These are phyloP conservation scores for Pelargonium myrrhifolium DNA, from an alignment of 441 rosid genomes.

Conservation along the genomic window DNA sequence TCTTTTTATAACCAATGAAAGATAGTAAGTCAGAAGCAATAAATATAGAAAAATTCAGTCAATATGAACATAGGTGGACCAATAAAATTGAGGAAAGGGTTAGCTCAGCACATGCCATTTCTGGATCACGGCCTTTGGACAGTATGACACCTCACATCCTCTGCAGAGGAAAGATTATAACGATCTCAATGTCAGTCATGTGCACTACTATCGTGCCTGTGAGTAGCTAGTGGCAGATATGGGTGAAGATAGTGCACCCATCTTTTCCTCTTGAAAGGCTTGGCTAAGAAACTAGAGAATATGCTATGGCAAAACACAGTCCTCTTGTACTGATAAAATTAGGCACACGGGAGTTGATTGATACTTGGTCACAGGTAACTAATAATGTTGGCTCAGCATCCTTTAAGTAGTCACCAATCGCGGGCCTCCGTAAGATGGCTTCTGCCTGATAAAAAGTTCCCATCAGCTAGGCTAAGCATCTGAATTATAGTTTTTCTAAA, in stretches of 20 bases:
- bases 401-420: conserved; percentile 36
- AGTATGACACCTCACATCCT: too few species aligned
- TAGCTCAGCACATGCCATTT: too few species aligned
- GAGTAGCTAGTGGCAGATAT: not conserved
- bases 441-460: conserved; percentile 62
- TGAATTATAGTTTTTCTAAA: conserved; percentile 19
- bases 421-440: conserved; percentile 57
- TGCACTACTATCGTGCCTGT: too few species aligned
- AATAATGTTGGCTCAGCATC: conserved; percentile 57
- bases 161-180: too few species aligned
- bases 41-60: too few species aligned
- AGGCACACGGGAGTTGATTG: conserved; percentile 22
- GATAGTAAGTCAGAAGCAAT: too few species aligned
- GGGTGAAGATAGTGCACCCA: not conserved
- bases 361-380: conserved; percentile 80
- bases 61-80: too few species aligned
- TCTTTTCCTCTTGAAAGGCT: not conserved
- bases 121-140: too few species aligned
- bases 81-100: too few species aligned
- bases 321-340: conserved; percentile 12
- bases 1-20: too few species aligned
- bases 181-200: too few species aligned
- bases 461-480: conserved; percentile 22
- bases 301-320: conserved; percentile 2
- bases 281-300: not conserved